phyloP scores from a whole-genome alignment of 371 early-diverging fungal species.

The Rhizopus stolonifer region DNA sequence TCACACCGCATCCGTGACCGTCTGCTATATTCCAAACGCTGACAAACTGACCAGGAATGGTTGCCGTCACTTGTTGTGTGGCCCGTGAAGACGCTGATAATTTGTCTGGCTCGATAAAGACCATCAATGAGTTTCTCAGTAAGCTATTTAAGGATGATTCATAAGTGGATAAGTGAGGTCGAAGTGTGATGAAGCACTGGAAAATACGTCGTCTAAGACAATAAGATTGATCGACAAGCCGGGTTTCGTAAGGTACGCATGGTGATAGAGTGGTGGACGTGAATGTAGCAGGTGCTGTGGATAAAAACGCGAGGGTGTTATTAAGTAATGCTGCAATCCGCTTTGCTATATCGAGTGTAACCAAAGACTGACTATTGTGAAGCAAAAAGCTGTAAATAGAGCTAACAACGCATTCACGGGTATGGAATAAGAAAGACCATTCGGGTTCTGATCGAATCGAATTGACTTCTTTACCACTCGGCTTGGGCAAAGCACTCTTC shows the following conservation, averaged over 20 bases:
- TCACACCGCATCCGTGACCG: slow-evolving; percentile 65
- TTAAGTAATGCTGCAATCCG: slow-evolving; percentile 77
- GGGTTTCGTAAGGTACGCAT: slow-evolving; percentile 38
- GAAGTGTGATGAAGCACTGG: slow-evolving; percentile 69
- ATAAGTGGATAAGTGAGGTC: slow-evolving; percentile 62
- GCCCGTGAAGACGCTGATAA: slow-evolving; percentile 53
- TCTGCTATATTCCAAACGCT: slow-evolving; percentile 60
- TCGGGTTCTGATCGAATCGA: slow-evolving; percentile 62
- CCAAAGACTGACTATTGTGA: slow-evolving; percentile 66
- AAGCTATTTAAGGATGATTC: slow-evolving; percentile 64
- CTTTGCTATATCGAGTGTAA: slow-evolving; percentile 78
- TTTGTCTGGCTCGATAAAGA: slow-evolving; percentile 61
- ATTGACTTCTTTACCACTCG: slow-evolving; percentile 59
- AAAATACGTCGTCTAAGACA: slow-evolving; percentile 67
- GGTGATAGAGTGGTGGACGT: slow-evolving; percentile 43
- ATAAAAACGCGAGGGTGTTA: slow-evolving; percentile 70
- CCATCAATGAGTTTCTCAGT: slow-evolving; percentile 51
- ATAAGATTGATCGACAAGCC: slow-evolving; percentile 65
- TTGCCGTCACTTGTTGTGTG: slow-evolving; percentile 48
- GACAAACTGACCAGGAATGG: slow-evolving; percentile 57
- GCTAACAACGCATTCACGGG: slow-evolving; percentile 69
- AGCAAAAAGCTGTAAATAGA: slow-evolving; percentile 73
- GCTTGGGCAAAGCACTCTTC: slow-evolving; percentile 68
- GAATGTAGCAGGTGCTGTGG: slow-evolving; percentile 58
- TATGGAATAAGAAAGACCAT: slow-evolving; percentile 67